Evolutionary conservation across 768 basidiomycete genomes (phyloP).

Genomic region (Boletus insuetus): DNA sequence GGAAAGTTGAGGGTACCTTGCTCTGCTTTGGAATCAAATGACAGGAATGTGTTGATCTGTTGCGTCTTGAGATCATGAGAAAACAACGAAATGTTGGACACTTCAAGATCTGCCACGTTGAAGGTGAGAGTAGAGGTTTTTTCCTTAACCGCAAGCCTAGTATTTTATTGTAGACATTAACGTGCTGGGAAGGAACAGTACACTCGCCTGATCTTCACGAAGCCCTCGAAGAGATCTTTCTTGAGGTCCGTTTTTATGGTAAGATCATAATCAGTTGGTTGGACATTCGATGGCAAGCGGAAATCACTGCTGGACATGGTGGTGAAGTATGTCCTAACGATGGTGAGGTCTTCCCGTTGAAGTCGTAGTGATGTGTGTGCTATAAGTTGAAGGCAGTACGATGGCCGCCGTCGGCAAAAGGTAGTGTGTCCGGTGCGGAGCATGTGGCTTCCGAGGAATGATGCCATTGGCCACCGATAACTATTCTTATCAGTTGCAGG

Average conservation of each 20-base stretch:
- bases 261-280: slow-evolving; percentile 75
- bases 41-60: slow-evolving; percentile 43
- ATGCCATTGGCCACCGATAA: slow-evolving; percentile 8
- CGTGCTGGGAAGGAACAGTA: background rate
- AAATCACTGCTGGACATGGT: slow-evolving; percentile 19
- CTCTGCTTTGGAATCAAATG: slow-evolving; percentile 60
- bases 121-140: slow-evolving; percentile 62
- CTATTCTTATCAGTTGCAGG: background rate
- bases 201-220: slow-evolving; percentile 66
- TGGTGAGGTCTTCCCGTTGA: background rate
- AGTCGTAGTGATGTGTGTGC: background rate
- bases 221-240: slow-evolving; percentile 70
- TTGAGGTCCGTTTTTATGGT: slow-evolving; percentile 81
- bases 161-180: background rate
- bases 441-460: slow-evolving; percentile 2
- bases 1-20: slow-evolving; percentile 62
- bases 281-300: slow-evolving; percentile 65
- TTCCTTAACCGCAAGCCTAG: slow-evolving; percentile 60
- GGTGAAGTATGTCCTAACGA: slow-evolving; percentile 7
- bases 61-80: slow-evolving; percentile 52
- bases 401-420: background rate
- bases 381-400: background rate
- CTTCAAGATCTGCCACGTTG: slow-evolving; percentile 59
- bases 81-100: slow-evolving; percentile 55
- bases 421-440: slow-evolving; percentile 1